Conservation (phyloP, 305 asterid species). For the Fraxinus angustifolia region DNA sequence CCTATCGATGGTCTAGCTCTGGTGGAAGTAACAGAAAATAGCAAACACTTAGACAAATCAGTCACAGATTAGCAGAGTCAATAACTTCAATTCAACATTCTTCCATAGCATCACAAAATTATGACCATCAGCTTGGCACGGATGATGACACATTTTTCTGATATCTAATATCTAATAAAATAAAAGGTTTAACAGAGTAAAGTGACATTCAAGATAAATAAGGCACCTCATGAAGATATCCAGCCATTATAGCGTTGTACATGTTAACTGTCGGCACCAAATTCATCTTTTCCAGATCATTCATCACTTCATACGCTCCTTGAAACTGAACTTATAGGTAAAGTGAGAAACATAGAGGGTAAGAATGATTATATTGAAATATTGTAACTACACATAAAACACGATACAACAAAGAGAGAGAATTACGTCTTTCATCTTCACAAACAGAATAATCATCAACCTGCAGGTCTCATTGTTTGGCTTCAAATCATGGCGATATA, state of each 20-base stretch:
- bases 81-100: background rate
- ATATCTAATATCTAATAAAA: background rate
- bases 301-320: conserved; percentile 75
- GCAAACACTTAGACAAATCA: background rate
- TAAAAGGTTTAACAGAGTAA: conserved; percentile 8
- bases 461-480: conserved; percentile 67
- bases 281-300: conserved; percentile 45
- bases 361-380: background rate
- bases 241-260: conserved; percentile 70
- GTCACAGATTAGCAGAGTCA: background rate
- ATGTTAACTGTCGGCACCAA: conserved; percentile 55
- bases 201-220: conserved; percentile 17
- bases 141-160: background rate
- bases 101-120: background rate
- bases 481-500: conserved; percentile 44
- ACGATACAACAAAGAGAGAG: conserved; percentile 17
- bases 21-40: background rate
- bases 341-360: conserved; percentile 14
- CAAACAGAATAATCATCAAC: conserved; percentile 61
- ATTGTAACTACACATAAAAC: conserved; percentile 13
- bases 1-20: background rate
- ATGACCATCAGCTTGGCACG: background rate
- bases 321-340: conserved; percentile 53
- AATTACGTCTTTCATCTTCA: conserved; percentile 84
- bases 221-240: conserved; percentile 84